These are phyloP conservation scores for Ganoderma multipileum DNA, from an alignment of 1,284 basidiomycete species.

Conservation along the genomic window DNA sequence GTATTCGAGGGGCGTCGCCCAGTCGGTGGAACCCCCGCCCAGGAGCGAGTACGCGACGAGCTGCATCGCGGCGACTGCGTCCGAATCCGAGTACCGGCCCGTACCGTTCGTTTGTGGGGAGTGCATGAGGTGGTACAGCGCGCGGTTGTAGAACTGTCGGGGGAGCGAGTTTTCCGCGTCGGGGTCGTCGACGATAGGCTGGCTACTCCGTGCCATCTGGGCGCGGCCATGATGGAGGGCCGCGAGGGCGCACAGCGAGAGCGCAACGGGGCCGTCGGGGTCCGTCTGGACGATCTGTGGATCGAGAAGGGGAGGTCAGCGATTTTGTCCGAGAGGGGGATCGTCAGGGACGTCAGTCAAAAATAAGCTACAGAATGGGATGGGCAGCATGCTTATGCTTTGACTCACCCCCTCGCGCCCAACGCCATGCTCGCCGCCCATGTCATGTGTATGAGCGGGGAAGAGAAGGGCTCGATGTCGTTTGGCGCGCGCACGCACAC, in stretches of 20 bases:
- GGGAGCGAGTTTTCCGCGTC: constrained; percentile 64
- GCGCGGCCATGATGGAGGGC: constrained; percentile 70
- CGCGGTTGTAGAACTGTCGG: constrained; percentile 72
- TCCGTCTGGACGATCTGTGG: constrained; percentile 67
- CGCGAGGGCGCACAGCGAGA: constrained; percentile 77
- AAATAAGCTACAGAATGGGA: background rate
- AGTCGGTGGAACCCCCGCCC: constrained; percentile 67
- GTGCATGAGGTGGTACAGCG: constrained; percentile 58
- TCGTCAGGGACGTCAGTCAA: constrained; percentile 8
- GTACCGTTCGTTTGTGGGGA: constrained; percentile 50
- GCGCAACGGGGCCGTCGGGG: constrained; percentile 70
- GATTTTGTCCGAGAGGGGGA: background rate
- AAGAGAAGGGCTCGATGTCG: background rate
- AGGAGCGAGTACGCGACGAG: constrained; percentile 74
- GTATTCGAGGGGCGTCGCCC: constrained; percentile 69
- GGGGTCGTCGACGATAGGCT: constrained; percentile 50
- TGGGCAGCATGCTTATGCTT: background rate
- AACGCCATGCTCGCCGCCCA: constrained; percentile 6
- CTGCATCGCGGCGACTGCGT: constrained; percentile 78
- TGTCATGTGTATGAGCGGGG: background rate
- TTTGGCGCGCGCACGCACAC: background rate
- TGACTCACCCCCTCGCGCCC: background rate
- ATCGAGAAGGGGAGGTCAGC: constrained; percentile 17
- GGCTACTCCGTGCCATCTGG: constrained; percentile 59
- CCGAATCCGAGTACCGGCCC: constrained; percentile 63